These are phyloP conservation scores for Mycena maculata DNA, from an alignment of 768 basidiomycete species.

Conservation along the genomic window DNA sequence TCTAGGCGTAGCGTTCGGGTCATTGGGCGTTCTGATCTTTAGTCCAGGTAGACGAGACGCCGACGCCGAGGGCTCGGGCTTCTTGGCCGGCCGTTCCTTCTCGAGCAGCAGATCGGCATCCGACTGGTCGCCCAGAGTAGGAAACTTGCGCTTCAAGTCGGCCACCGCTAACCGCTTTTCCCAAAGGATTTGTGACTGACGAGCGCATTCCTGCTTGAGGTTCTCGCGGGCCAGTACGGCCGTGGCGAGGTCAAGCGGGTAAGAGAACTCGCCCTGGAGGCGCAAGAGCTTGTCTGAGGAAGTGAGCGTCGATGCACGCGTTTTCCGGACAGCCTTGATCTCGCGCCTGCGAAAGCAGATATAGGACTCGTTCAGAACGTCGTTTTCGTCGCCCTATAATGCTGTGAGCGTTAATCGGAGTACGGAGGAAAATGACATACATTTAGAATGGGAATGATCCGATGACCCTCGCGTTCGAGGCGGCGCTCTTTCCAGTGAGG, in stretches of 20 bases:
- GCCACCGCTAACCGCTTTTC: constrained; percentile 80
- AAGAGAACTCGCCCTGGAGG: constrained; percentile 80
- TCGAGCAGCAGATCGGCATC: constrained; percentile 80
- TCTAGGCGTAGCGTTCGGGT: constrained; percentile 48
- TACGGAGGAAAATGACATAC: constrained; percentile 57
- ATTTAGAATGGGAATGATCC: constrained; percentile 90
- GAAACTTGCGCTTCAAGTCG: constrained; percentile 85
- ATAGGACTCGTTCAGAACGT: constrained; percentile 91
- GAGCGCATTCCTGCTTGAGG: constrained; percentile 73
- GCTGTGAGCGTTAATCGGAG: constrained; percentile 5
- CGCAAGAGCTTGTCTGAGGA: constrained; percentile 90
- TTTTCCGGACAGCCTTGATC: constrained; percentile 94
- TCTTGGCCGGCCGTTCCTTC: constrained; percentile 50
- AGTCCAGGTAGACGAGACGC: constrained; percentile 63
- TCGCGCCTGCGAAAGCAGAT: constrained; percentile 98
- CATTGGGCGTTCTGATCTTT: constrained; percentile 65
- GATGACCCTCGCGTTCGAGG: constrained; percentile 82
- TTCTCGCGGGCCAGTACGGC: constrained; percentile 78
- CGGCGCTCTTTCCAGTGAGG: constrained; percentile 93
- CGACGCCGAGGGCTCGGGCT: constrained; percentile 58
- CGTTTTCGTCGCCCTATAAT: constrained; percentile 85
- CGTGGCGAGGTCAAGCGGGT: constrained; percentile 79
- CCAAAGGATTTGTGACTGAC: constrained; percentile 77
- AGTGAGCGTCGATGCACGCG: constrained; percentile 89
- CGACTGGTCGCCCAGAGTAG: constrained; percentile 66